phyloP scores from a whole-genome alignment of 164 flowering plant species.

The Chimonanthus praecox region DNA sequence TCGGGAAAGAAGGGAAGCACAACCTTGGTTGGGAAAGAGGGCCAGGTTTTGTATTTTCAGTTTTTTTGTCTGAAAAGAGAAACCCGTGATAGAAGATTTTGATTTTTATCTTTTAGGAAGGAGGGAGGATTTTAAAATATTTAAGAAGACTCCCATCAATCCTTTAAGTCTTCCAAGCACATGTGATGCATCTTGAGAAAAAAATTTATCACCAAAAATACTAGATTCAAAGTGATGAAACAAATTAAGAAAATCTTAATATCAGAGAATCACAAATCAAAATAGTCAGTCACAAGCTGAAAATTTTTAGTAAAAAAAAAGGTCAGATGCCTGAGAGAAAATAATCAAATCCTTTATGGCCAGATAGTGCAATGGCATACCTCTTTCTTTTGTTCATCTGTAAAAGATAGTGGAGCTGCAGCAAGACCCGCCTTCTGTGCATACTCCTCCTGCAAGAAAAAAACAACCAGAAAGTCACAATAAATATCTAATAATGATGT shows the following conservation, averaged over 20 bases:
- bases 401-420: slow-evolving; percentile 50
- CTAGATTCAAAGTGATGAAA: background rate
- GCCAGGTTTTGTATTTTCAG: no score
- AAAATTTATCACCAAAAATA: no score
- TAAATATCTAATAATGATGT: background rate
- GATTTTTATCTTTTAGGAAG: no score
- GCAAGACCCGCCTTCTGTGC: slow-evolving; percentile 57
- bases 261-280: background rate
- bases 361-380: slow-evolving; percentile 21
- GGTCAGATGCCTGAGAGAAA: background rate
- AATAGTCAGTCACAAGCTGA: background rate
- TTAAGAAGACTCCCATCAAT: no score
- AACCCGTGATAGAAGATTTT: no score
- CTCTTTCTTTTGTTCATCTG: slow-evolving; percentile 86
- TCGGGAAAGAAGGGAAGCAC: no score
- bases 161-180: no score
- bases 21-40: no score
- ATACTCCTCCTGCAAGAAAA: slow-evolving; percentile 74
- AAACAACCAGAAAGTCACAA: background rate
- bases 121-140: no score
- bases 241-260: background rate
- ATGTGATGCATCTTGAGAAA: no score
- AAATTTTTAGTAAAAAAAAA: background rate
- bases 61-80: no score
- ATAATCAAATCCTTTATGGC: background rate